Evolutionary conservation across 2,329 filamentous ascomycete genomes (phyloP).

Genomic region (Hypomyces perniciosus): DNA sequence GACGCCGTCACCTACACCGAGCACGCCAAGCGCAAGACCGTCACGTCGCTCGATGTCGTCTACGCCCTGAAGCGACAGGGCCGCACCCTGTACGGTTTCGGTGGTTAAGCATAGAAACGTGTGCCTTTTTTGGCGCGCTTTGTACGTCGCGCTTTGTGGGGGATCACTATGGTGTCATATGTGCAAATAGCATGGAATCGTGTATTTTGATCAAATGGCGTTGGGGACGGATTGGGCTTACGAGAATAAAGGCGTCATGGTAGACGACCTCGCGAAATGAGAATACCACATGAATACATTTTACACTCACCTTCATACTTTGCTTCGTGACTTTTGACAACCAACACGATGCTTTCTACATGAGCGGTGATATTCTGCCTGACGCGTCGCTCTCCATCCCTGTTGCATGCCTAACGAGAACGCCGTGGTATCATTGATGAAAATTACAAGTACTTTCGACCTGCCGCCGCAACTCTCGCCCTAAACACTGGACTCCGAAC

Average conservation of each 20-base stretch:
- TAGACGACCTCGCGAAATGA: conserved; percentile 25
- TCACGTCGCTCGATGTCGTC: conserved; percentile 64
- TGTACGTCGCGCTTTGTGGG: conserved; percentile 14
- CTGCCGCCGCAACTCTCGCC: conserved; percentile 73
- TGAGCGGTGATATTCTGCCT: background rate
- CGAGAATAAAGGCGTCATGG: conserved; percentile 30
- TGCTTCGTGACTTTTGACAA: background rate
- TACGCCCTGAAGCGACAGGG: conserved; percentile 65
- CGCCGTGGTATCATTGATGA: conserved; percentile 10
- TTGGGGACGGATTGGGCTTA: conserved; percentile 24
- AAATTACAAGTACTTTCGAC: conserved; percentile 78
- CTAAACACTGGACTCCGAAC: conserved; percentile 84
- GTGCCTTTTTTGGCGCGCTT: conserved; percentile 4
- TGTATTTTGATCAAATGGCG: conserved; percentile 24
- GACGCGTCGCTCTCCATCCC: background rate
- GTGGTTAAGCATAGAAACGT: conserved; percentile 55
- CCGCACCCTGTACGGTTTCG: conserved; percentile 81
- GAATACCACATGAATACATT: conserved; percentile 17
- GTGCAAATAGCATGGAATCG: conserved; percentile 12
- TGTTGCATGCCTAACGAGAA: background rate
- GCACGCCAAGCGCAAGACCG: conserved; percentile 77
- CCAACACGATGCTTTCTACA: too few species aligned
- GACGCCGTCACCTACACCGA: conserved; percentile 74
- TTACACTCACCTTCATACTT: background rate
- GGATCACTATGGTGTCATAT: conserved; percentile 6